A percentile compares a stretch with the other conserved stretches of the same genome.
phyloP scores from a whole-genome alignment of 495 filamentous ascomycete species.

The Durotheca rogersii region DNA sequence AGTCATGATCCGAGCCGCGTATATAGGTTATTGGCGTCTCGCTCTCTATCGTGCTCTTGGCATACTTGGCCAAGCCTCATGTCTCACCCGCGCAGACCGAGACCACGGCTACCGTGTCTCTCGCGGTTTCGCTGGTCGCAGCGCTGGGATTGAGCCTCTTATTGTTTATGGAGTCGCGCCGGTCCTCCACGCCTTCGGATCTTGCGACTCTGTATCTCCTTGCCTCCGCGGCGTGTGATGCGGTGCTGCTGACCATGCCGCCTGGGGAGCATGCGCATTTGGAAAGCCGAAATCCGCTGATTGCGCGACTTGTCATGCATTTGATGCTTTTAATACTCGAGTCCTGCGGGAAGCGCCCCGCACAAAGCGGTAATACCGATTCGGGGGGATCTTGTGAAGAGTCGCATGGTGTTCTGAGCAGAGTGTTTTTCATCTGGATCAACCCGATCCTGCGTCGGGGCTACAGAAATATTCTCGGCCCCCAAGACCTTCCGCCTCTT shows the following conservation, averaged over 20 bases:
- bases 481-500: slow-evolving; percentile 49
- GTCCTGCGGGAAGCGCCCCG: slow-evolving; percentile 40
- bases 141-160: slow-evolving; percentile 2
- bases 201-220: slow-evolving; percentile 49
- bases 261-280: slow-evolving; percentile 43
- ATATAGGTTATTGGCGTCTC: too few species aligned
- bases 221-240: slow-evolving; percentile 53
- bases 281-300: slow-evolving; percentile 45
- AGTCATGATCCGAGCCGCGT: too few species aligned
- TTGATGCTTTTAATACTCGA: slow-evolving; percentile 14
- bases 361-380: slow-evolving; percentile 31
- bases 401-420: slow-evolving; percentile 42
- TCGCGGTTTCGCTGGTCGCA: too few species aligned
- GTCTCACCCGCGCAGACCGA: too few species aligned
- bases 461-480: slow-evolving; percentile 44
- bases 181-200: slow-evolving; percentile 7
- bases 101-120: too few species aligned
- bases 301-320: slow-evolving; percentile 32
- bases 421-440: slow-evolving; percentile 62
- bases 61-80: too few species aligned
- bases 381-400: slow-evolving; percentile 51
- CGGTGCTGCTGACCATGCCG: slow-evolving; percentile 39
- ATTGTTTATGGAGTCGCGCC: slow-evolving; percentile 14
- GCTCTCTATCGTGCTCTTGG: too few species aligned
- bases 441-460: slow-evolving; percentile 57